Evolutionary conservation across 2,329 filamentous ascomycete species (phyloP).

Genomic region (Colletotrichum tropicale): DNA sequence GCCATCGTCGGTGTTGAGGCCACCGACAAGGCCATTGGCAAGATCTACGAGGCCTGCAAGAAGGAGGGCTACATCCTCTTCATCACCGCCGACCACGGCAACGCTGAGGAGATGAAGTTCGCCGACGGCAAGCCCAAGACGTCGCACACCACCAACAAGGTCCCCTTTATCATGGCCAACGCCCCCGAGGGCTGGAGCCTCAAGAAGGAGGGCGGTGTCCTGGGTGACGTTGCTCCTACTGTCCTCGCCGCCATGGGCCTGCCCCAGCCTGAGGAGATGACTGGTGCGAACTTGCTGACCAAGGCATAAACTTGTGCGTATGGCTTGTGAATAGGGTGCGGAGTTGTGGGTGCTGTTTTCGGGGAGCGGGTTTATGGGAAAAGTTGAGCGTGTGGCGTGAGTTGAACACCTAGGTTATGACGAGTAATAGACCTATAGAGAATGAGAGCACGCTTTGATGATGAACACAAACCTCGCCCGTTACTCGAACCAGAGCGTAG

Average conservation of each 20-base stretch:
- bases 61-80: conserved; percentile 92
- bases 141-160: conserved; percentile 96
- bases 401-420: conserved; percentile 13
- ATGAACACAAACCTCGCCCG: no score
- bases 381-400: conserved; percentile 13
- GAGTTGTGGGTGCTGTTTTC: conserved; percentile 13
- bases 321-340: neutral
- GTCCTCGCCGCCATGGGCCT: conserved; percentile 90
- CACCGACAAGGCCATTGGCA: conserved; percentile 92
- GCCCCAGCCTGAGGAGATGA: conserved; percentile 90
- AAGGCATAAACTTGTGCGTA: conserved; percentile 49
- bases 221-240: conserved; percentile 97
- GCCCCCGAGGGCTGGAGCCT: conserved; percentile 88
- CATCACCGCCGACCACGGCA: conserved; percentile 95
- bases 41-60: conserved; percentile 93
- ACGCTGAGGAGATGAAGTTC: conserved; percentile 99
- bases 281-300: conserved; percentile 80
- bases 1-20: conserved; percentile 83
- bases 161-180: conserved; percentile 98
- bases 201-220: conserved; percentile 77
- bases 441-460: conserved; percentile 20
- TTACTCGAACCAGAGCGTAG: no score
- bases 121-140: conserved; percentile 96
- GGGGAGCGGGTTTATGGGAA: conserved; percentile 11
- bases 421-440: conserved; percentile 15